Base-by-base conservation (phyloP, 495 filamentous ascomycete species). In the Aspergillus nidulans region DNA sequence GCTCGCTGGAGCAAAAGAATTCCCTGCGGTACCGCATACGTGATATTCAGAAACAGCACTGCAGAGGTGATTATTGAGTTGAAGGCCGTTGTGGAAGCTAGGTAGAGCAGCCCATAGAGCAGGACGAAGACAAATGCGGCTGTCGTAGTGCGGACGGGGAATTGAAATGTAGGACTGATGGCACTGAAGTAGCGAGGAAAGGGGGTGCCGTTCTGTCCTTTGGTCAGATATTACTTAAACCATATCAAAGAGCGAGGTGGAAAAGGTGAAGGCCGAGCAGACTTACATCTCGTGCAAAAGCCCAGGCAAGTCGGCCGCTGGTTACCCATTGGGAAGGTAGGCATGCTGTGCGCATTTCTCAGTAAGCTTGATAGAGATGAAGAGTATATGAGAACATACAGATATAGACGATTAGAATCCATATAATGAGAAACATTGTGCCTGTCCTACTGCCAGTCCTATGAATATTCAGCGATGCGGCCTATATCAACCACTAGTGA, bases 81-180 rank as follows among this genome's bases (percentile, higher is more conserved):
- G 56, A 76, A 75, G 6, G 74, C 74, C 4, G 66, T 67, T 4
- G 72, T 73, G 13, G 65, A 70, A 3, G 64, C 70, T 28, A 77
- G 54, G 44, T 73, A 75, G 10, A 77, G 61, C 0, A 74, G 56
- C 6, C 72, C 71, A 53, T 72, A 75, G 20, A 71, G 8, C 32
- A 44, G 52, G 16, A 55, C 56, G 44, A 77, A 71, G 15, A 56
- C 24, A n/a, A 61, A 44, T 0, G 69, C 52, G 13, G 59, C 59
- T 20, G 68, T 24, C 1, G 69, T 75, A 2, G 73, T 56, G 36
- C 63, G 55, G 4, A 67, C 48, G 1, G 69, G 72, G 46, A 49
- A 36, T 49, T 68, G 48, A 2, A 61, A 48, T 1, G 13, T 44
- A 0, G 10, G 6, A 52, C 61, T 48, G 18, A 71, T 55, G 3